phyloP scores from a whole-genome alignment of 352 stramenopile species.

The Pythium phragmitis region DNA sequence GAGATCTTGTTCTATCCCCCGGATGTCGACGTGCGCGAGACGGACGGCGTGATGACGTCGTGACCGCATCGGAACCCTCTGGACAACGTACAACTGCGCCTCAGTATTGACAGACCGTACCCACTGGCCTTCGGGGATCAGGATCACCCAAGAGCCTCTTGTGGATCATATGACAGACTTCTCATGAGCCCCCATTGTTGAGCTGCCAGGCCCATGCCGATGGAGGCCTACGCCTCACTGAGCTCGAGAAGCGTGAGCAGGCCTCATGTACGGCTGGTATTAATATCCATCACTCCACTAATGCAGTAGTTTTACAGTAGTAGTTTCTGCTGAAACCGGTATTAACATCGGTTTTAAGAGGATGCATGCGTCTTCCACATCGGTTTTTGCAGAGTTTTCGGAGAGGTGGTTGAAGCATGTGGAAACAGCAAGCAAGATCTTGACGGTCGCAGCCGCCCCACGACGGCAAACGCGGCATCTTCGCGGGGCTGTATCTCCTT shows the following conservation, averaged over 20 bases:
- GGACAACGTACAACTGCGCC: too few species aligned
- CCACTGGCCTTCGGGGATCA: too few species aligned
- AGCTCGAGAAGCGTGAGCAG: too few species aligned
- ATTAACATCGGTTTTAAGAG: not conserved
- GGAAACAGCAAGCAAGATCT: not conserved
- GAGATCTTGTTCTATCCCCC: conserved; percentile 7
- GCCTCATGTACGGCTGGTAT: too few species aligned
- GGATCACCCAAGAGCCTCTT: too few species aligned
- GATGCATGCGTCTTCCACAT: not conserved
- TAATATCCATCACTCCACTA: not conserved
- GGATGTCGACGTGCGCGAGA: conserved; percentile 9
- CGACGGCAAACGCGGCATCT: not conserved
- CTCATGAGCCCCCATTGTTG: too few species aligned
- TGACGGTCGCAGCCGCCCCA: not conserved
- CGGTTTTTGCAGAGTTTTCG: conserved; percentile 7
- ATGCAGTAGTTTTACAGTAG: not conserved
- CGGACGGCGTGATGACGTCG: not conserved
- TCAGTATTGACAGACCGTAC: too few species aligned
- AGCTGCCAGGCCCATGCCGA: too few species aligned
- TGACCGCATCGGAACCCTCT: not conserved
- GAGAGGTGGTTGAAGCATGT: conserved; percentile 7
- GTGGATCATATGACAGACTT: too few species aligned
- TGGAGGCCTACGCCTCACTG: too few species aligned
- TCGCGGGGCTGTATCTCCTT: conserved; percentile 1
- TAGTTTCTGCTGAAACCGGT: not conserved